Base-by-base conservation (phyloP, 345 rosid species). In the Cochlearia excelsa region DNA sequence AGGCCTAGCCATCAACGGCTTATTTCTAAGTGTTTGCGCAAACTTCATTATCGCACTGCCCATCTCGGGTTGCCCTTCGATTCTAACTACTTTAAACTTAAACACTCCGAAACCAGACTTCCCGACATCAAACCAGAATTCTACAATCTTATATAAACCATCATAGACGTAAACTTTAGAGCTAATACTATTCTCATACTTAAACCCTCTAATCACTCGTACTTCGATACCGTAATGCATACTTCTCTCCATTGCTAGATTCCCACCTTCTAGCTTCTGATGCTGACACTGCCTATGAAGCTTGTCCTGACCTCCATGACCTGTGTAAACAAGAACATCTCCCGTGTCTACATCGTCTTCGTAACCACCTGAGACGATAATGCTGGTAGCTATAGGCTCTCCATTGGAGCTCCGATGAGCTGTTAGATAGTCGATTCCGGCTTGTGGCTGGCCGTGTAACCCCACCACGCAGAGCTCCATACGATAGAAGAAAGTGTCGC, bases 291-390 rank as follows among this genome's bases (percentile, higher is more conserved):
- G 98, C 75, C 51, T 73, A 10, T 69, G 69, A 5, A 69, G 59
- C 62, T 76, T 86, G 43, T 84, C 90, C 62, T 88, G 90, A 29
- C 90, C 96, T 29, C 95, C 98, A 30, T 86, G 95, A 7, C 98
- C 96, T 0, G 91, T 75, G 61, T 92, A 92, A 3, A 80, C 64
- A 26, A 92, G 35, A 31, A 73, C 68, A 40, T 92, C 83, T 8
- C 95, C 95, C 1, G 68, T 59, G 46, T 92, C 95, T 65, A 82
- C 84, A 37, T 88, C 96, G 16, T 88, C 93, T 74, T 86, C 98
- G 2, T 86, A 92, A 5, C 95, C 95, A 30, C 93, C 95, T 0
- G 96, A 92, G 60, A 83, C 85, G 6, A 92, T 75, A 38, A 86
- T 72, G 57, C 96, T 83, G 0, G 96, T 88, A 0, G 93, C 98